These are phyloP conservation scores for Saturnispora gosingensis DNA, from an alignment of 805 yeast species.

Conservation along the genomic window DNA sequence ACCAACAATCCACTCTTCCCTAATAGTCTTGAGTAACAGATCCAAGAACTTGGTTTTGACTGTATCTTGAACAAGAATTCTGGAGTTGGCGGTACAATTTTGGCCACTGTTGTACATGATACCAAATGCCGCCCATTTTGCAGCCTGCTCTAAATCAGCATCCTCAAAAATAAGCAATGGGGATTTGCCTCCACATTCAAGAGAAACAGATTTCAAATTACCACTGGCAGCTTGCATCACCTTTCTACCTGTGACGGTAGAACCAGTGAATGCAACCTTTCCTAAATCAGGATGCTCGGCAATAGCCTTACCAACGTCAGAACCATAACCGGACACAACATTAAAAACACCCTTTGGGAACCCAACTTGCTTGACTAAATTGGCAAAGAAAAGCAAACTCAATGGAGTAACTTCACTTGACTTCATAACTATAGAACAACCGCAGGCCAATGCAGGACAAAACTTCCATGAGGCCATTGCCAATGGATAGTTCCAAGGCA, in stretches of 20 bases:
- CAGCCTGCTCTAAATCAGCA: conserved; percentile 57
- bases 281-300: conserved; percentile 50
- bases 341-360: conserved; percentile 72
- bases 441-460: conserved; percentile 77
- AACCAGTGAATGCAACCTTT: conserved; percentile 59
- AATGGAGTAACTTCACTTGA: conserved; percentile 72
- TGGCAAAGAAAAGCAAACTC: conserved; percentile 53
- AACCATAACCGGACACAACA: conserved; percentile 62
- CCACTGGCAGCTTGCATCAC: conserved; percentile 61
- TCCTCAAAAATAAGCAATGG: conserved; percentile 55
- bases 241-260: conserved; percentile 57
- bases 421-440: conserved; percentile 63
- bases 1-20: conserved; percentile 45
- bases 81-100: conserved; percentile 59
- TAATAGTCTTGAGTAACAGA: conserved; percentile 36
- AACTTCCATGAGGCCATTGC: conserved; percentile 74
- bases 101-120: conserved; percentile 59
- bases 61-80: conserved; percentile 48
- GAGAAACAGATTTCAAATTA: conserved; percentile 53
- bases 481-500: conserved; percentile 68
- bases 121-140: conserved; percentile 60
- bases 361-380: conserved; percentile 52
- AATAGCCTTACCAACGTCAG: conserved; percentile 58
- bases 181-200: conserved; percentile 70
- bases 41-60: conserved; percentile 46